Evolutionary conservation across 2,329 filamentous ascomycete genomes (phyloP), one percentile per base, ranked within the genome.

Genomic region (Fonsecaea nubica): DNA sequence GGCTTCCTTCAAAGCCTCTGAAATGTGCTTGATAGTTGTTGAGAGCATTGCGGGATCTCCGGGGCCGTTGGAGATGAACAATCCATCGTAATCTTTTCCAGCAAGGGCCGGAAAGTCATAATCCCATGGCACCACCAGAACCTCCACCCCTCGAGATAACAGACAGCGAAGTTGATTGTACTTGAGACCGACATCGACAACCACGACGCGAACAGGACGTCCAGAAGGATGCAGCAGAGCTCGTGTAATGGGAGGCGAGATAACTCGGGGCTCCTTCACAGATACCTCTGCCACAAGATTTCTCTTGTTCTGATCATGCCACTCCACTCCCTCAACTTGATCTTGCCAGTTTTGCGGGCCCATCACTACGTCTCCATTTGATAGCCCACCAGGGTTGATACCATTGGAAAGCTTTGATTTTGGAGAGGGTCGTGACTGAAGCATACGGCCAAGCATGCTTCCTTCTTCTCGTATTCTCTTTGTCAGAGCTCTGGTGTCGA

Each of bases 11-110:
- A 97, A 85, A 35, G 91, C 90, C 64, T 87, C 83, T 67, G 88
- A 80, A 74, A 99, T 90, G 80, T 96, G 90, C 77, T 90, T 87
- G 65, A 96, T 88, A 5, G 94, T 97, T 63, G 83, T 81, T 36
- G 90, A 86, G 80, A 99, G 88, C 75, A 92, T 90, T 6, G 94
- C 90, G 63, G 95, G 95, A 79, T 99, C 93, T 82, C 95, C 95
- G 53, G 95, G 95, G 73, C 95, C 95, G 84, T 99, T 99, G 71
- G 94, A 98, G 73, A 99, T 89, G 84, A 99, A 99, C 56, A 99
- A 87, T 77, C 95, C 95, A 78, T 99, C 95, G 77, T 97, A 98
- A 72, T 96, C 88, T 70, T 91, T 90, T 65, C 89, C 90, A 62
- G 89, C 89, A 63, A 92, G 86, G 63, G 84, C 81, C 62, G 90